phyloP scores from a whole-genome alignment of 148 eudicot genomes.

The Rhododendron molle region DNA sequence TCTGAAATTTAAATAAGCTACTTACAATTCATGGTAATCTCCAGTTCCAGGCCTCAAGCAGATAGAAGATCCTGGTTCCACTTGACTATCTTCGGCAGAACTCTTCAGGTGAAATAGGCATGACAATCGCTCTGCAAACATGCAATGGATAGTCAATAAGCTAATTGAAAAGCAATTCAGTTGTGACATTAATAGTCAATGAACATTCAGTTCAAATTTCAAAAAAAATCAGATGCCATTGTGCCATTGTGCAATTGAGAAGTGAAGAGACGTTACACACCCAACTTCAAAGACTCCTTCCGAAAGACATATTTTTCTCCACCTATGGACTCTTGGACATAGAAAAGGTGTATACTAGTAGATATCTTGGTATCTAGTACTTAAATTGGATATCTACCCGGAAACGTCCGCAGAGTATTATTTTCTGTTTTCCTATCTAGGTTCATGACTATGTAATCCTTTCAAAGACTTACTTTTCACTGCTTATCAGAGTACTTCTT shows the following conservation, averaged over 20 bases:
- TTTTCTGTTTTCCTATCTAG: background rate
- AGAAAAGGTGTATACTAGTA: background rate
- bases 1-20: background rate
- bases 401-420: background rate
- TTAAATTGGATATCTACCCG: background rate
- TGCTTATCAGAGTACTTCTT: background rate
- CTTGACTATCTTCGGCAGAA: conserved; percentile 45
- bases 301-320: background rate
- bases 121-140: conserved; percentile 44
- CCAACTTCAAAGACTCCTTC: background rate
- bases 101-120: conserved; percentile 67
- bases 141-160: background rate
- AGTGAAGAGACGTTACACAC: background rate
- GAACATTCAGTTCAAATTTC: background rate
- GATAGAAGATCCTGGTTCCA: conserved; percentile 44
- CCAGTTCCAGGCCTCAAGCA: conserved; percentile 70
- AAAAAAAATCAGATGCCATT: background rate
- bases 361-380: background rate
- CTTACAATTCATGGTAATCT: conserved; percentile 82
- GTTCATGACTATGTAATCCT: background rate
- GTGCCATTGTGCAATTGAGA: background rate
- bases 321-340: background rate
- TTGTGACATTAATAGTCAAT: background rate
- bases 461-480: background rate
- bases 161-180: background rate